phyloP scores from a whole-genome alignment of 495 filamentous ascomycete genomes.

The Hypoxylon lienhwacheense region DNA sequence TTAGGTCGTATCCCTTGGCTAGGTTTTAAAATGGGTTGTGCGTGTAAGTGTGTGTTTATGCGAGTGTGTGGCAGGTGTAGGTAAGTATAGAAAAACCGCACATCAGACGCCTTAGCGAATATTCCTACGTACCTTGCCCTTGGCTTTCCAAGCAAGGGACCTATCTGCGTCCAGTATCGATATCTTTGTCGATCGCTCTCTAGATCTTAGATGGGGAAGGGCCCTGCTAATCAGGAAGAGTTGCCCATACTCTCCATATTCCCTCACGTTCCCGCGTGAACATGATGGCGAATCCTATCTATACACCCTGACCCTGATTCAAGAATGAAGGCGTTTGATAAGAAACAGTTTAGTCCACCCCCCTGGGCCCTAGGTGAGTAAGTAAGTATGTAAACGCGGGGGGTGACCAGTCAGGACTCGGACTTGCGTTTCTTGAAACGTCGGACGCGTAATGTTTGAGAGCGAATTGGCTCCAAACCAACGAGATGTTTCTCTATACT shows the following conservation, averaged over 20 bases:
- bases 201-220: conserved; percentile 10
- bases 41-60: no score
- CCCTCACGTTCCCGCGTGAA: conserved; percentile 1
- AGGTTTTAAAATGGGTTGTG: conserved; percentile 27
- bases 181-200: conserved; percentile 31
- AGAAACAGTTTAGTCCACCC: conserved; percentile 19
- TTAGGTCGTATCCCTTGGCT: conserved; percentile 24
- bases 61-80: conserved; percentile 33
- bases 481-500: conserved; percentile 18
- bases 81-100: conserved; percentile 18
- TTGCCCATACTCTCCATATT: not conserved
- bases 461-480: conserved; percentile 28
- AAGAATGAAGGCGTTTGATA: conserved; percentile 21
- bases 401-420: conserved; percentile 18
- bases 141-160: conserved; percentile 19
- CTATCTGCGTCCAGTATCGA: conserved; percentile 31
- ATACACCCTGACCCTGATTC: no score
- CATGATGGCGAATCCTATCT: conserved; percentile 19
- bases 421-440: conserved; percentile 36
- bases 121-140: no score
- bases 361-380: no score
- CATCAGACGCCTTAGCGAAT: conserved; percentile 1
- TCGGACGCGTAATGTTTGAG: conserved; percentile 32
- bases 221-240: conserved; percentile 12
- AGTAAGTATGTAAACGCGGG: conserved; percentile 19